Evolutionary conservation across 495 filamentous ascomycete species (phyloP), one percentile per base, ranked within the genome.

Genomic region (Penicillium goetzii): DNA sequence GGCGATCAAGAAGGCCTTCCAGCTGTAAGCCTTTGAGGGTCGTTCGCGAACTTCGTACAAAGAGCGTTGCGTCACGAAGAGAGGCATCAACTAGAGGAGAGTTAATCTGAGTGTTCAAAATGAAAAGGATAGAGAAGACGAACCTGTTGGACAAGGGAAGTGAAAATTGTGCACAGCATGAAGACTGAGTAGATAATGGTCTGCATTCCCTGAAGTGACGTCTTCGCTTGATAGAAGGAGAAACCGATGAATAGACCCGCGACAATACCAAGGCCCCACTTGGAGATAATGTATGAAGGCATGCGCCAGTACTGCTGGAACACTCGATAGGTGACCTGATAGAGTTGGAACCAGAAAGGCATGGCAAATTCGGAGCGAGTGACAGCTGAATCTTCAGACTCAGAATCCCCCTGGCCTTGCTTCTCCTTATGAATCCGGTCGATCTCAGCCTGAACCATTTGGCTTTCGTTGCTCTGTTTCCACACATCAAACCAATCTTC

Each of bases 401-500:
- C 21, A 50, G 33, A 23, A 4, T 1, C 30, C 30, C 33, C 76
- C 32, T 86, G 88, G 10, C 43, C 41, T 28, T 89, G 34, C 40
- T 69, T 59, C 56, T 85, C 72, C 21, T 75, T 73, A 68, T 89
- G 86, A 43, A 94, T 85, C 21, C 80, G 75, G 32, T 85, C 82
- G 33, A 96, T 78, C 72, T 94, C 88, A 4, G 74, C 74, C 58
- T 90, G 85, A n/a, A 92, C 83, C 2, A 75, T 80, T 30, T 68
- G 71, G 64, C 85, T 85, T 77, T 97, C 91, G 21, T 80, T 70
- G 69, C 86, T 90, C 33, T 87, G 77, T 43, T 86, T 86, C 92
- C 92, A 97, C 3, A 86, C 77, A 55, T 89, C 68, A 66, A 83
- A 83, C 92, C 92, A 97, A 70, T 94, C 89, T 60, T 87, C 80